Evolutionary conservation across 2,329 filamentous ascomycete genomes (phyloP).

Genomic region (Colletotrichum abscissum): DNA sequence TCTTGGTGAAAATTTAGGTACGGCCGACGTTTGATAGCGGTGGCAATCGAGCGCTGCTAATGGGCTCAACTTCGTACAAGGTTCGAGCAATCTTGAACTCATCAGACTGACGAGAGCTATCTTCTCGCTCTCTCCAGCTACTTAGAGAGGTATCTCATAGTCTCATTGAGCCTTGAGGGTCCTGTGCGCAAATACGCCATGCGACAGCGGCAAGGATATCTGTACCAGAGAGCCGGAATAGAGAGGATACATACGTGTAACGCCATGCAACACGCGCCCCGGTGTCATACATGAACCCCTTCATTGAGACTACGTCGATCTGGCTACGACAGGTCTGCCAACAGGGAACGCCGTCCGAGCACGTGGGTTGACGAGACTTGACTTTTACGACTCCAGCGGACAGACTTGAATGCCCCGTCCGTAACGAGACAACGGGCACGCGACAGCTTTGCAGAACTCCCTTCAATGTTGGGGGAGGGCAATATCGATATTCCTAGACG

Average conservation of each 20-base stretch:
- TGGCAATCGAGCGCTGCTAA: neutral
- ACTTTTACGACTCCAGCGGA: neutral
- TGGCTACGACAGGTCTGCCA: neutral
- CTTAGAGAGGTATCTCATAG: neutral
- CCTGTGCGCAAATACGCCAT: neutral
- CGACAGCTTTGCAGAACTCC: slow-evolving; percentile 17
- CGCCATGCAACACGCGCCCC: neutral
- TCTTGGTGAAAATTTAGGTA: neutral
- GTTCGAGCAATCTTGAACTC: neutral
- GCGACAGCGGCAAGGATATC: neutral
- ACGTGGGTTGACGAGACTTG: slow-evolving; percentile 13
- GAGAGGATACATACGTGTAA: neutral
- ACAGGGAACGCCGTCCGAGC: slow-evolving; percentile 11
- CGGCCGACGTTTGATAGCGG: neutral
- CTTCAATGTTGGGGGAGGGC: neutral
- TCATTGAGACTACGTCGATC: neutral
- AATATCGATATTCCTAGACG: slow-evolving; percentile 7
- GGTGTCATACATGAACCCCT: neutral
- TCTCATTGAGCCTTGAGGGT: neutral
- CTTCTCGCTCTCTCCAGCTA: neutral
- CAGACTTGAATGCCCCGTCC: neutral
- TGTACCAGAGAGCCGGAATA: neutral
- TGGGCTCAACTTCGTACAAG: neutral
- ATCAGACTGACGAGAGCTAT: neutral
- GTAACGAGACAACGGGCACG: slow-evolving; percentile 25